These are phyloP conservation scores for Acanthamoeba culbertsoni DNA, from an alignment of 208 protist genomes.

Conservation along the genomic window DNA sequence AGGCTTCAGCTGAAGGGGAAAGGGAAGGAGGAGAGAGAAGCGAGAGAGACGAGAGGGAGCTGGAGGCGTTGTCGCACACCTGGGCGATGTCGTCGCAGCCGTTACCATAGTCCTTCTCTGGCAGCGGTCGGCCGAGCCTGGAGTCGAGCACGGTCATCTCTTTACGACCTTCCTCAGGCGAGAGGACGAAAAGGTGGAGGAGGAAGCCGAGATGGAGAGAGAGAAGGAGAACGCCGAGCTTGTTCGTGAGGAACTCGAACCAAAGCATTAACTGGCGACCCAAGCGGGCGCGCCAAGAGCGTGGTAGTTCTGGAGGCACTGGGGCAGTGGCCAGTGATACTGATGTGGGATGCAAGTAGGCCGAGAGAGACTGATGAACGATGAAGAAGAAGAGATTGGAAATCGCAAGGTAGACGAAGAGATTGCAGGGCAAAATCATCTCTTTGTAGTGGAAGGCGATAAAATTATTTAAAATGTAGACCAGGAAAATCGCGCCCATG, in stretches of 20 bases:
- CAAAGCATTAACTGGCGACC: neutral
- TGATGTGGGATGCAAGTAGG: neutral
- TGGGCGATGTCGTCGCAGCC: neutral
- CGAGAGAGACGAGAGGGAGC: neutral
- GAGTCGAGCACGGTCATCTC: constrained; percentile 36
- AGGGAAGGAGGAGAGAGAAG: neutral
- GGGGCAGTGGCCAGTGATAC: neutral
- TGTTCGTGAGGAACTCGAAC: constrained; percentile 38
- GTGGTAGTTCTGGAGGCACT: neutral
- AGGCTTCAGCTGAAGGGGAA: neutral
- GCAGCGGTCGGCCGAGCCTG: neutral
- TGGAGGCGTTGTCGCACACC: neutral
- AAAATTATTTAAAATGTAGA: neutral
- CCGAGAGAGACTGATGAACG: neutral
- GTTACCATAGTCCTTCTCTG: constrained; percentile 27
- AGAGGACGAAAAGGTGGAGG: constrained; percentile 14
- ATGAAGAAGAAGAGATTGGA: constrained; percentile 4
- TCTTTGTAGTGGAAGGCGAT: constrained; percentile 5
- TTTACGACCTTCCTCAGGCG: neutral
- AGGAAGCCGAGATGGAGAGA: neutral
- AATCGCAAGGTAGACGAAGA: constrained; percentile 18
- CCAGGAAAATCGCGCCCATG: neutral
- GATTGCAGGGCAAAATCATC: neutral
- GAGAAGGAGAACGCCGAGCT: neutral
- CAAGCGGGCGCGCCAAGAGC: neutral